Base-by-base conservation (phyloP, 2,329 filamentous ascomycete species). In the Lecanicillium sp. region DNA sequence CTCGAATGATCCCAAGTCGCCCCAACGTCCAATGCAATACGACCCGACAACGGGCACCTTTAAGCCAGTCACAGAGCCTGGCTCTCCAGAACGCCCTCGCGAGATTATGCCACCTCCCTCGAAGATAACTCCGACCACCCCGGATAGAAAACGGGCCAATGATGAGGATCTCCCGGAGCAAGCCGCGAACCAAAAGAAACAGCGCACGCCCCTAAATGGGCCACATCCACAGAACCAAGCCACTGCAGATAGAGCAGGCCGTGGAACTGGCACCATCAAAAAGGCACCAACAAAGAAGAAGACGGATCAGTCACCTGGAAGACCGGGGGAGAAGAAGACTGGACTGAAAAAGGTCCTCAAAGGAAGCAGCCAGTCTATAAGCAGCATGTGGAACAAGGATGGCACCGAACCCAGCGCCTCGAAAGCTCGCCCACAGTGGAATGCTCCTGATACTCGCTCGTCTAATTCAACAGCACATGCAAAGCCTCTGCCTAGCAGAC, bases 321-420 rank as follows among this genome's bases (percentile, higher is more conserved):
- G 54, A 18, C 18, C 47, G 1, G 36, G 42, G 9, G 71, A 74
- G 33, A 74, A 69, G 49, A 72, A 59, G 43, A 50, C 56, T 1
- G 58, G 67, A 1, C 54, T 78, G 30, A 68, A 71, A 27, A 67
- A 69, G 39, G 74, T 64, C 4, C 53, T 79, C n/a, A 72, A 62
- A 40, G 72, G 70, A 40, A 62, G 70, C 6, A 61, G 61, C 17
- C 64, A 69, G 27, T 61, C 65, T 2, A 51, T 76, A 6, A 63
- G 69, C 0, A 70, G 61, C 41, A 55, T 77, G 1, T 68, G 71
- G 55, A 66, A 59, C 38, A 75, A 69, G 36, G 71, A 76, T n/a
- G 39, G 48, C 3, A 29, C 53, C 32, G 45, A 56, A 42, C 33
- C 49, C 42, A 36, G 10, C 15, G 11, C 22, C 6, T 36, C 43